phyloP scores from a whole-genome alignment of 345 rosid species.

The Sonneratia caseolaris region DNA sequence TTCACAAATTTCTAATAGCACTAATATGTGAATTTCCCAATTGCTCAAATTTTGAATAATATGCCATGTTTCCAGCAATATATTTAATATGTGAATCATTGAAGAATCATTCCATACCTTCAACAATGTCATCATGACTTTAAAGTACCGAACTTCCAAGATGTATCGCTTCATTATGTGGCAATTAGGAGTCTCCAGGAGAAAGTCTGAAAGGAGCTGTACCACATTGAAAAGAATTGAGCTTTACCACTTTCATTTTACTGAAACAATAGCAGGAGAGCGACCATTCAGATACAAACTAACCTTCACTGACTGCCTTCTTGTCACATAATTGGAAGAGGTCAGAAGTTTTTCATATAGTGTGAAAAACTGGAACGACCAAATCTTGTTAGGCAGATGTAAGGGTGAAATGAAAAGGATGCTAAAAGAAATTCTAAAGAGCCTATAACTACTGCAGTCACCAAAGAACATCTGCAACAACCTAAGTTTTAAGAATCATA shows the following conservation, averaged over 20 bases:
- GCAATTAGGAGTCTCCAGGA: slow-evolving; percentile 79
- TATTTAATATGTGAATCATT: not conserved
- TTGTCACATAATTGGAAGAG: slow-evolving; percentile 89
- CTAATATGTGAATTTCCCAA: no score
- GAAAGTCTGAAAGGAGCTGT: slow-evolving; percentile 89
- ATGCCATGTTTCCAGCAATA: not conserved
- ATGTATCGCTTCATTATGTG: slow-evolving; percentile 89
- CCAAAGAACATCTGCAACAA: not conserved
- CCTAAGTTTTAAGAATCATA: not conserved
- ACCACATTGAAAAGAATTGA: slow-evolving; percentile 16
- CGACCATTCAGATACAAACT: slow-evolving; percentile 8
- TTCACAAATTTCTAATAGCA: not conserved
- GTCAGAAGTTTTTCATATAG: slow-evolving; percentile 70
- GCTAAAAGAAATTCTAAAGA: no score
- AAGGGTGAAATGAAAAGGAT: not conserved
- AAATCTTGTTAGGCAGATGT: slow-evolving; percentile 15
- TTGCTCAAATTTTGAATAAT: not conserved
- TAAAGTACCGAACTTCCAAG: slow-evolving; percentile 75
- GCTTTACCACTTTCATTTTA: not conserved
- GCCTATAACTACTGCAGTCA: not conserved
- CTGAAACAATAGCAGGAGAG: not conserved
- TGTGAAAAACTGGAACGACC: slow-evolving; percentile 79
- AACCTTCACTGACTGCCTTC: slow-evolving; percentile 96
- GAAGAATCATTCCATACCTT: slow-evolving; percentile 35
- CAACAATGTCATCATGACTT: slow-evolving; percentile 85